Evolutionary conservation across 2,329 filamentous ascomycete species (phyloP), one percentile per base, ranked within the genome.

Genomic region (Amylocarpus encephaloides): DNA sequence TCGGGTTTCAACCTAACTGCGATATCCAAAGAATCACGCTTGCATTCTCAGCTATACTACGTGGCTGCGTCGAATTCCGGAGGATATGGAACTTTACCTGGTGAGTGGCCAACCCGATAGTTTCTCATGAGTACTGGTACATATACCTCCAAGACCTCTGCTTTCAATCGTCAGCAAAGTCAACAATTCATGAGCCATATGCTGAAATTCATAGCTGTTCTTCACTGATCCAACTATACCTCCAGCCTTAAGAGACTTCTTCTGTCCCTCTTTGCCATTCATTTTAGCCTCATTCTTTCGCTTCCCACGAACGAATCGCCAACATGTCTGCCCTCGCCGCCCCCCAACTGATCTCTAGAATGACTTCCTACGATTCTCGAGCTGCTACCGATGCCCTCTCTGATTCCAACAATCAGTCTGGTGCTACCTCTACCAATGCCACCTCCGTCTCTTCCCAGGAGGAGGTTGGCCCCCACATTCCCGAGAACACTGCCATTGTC

Each of bases 401-500:
- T 16, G 41, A 43, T 30, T 13, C 41, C 26, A 32, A 30, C 26
- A n/a, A 16, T 19, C 38, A 40, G 16, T 40, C 38, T 40, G 38
- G 38, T 19, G 16, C 10, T 19, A 40, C 38, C 38, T 43, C 41
- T 13, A 43, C 41, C n/a, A 22, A 43, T 22, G 41, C 41, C n/a
- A 43, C 41, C 29, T 43, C 41, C 3, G 41, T 43, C 41, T 43
- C 41, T 43, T 43, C 41, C 29, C 41, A 43, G n/a, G 41, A 43
- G 7, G 41, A 43, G 41, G 22, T 43, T 43, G 41, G n/a, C 13
- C 35, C 41, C 26, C 41, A 43, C 32, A 26, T 43, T 30, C 41
- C 41, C 5, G 41, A 43, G 29, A 43, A 43, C 41, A 46, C 33
- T n/a, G 43, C 32, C 16, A 46, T 46, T n/a, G 33, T 46, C 19